These are phyloP conservation scores for Tricholoma bakamatsutake DNA, from an alignment of 768 basidiomycete genomes.

Conservation along the genomic window DNA sequence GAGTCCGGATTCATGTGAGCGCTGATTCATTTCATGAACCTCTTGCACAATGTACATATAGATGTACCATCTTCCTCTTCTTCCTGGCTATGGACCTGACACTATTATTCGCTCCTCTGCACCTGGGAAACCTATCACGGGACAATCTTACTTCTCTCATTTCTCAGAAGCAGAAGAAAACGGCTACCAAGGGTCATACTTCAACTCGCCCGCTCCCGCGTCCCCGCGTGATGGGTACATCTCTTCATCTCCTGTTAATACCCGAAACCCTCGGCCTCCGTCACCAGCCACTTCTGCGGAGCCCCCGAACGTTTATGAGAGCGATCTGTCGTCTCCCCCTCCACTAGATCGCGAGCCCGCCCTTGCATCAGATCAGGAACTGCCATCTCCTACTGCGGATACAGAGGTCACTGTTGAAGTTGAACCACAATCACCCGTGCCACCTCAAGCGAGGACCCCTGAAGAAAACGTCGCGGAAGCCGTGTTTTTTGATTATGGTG, in stretches of 20 bases:
- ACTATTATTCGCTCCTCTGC: conserved; percentile 83
- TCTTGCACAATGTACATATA: conserved; percentile 22
- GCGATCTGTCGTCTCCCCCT: background rate
- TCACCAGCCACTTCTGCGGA: conserved; percentile 3
- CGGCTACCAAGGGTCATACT: conserved; percentile 86
- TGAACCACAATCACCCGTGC: conserved; percentile 4
- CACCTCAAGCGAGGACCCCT: conserved; percentile 11
- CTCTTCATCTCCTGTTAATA: conserved; percentile 36
- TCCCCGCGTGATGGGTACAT: conserved; percentile 59
- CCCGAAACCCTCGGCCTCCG: conserved; percentile 18
- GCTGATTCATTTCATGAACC: background rate
- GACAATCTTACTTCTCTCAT: conserved; percentile 56
- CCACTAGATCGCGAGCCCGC: conserved; percentile 6
- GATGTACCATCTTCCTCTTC: conserved; percentile 89
- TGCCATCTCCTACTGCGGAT: conserved; percentile 9
- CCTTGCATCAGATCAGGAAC: conserved; percentile 8
- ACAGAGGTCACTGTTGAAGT: conserved; percentile 1
- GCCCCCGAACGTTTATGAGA: conserved; percentile 3
- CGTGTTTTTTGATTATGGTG: conserved; percentile 83
- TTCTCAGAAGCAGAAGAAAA: conserved; percentile 87
- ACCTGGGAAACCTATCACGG: conserved; percentile 43
- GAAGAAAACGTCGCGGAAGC: conserved; percentile 64
- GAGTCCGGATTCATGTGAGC: conserved; percentile 25
- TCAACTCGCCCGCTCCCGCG: conserved; percentile 33
- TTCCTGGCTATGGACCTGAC: conserved; percentile 86